Conservation (phyloP, 352 stramenopile genomes). For the Phytopythium aichiense region DNA sequence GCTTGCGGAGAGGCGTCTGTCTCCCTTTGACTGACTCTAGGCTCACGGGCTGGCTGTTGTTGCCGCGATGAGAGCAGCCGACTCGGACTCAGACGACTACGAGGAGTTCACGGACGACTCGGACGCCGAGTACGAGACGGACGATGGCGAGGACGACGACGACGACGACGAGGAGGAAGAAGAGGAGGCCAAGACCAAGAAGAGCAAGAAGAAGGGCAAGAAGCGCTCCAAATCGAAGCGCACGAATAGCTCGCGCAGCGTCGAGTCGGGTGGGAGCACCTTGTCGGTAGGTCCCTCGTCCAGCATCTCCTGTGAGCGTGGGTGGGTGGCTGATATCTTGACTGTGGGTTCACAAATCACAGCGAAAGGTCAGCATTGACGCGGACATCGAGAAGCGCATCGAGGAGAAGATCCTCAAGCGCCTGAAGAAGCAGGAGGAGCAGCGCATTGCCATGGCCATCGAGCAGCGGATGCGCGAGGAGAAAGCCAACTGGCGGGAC, state of each 20-base stretch:
- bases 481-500: conserved; percentile 86
- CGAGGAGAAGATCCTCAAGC: conserved; percentile 84
- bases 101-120: conserved; percentile 56
- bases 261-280: conserved; percentile 27
- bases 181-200: conserved; percentile 66
- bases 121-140: conserved; percentile 61
- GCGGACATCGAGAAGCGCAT: conserved; percentile 79
- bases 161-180: conserved; percentile 61
- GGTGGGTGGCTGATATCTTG: background rate
- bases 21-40: background rate
- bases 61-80: conserved; percentile 23
- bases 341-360: background rate
- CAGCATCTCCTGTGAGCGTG: background rate
- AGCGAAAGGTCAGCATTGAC: conserved; percentile 64
- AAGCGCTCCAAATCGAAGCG: conserved; percentile 29
- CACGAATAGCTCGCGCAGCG: conserved; percentile 41
- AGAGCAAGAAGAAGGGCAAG: conserved; percentile 45
- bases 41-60: conserved; percentile 2
- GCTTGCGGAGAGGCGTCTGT: background rate
- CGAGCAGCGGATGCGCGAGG: conserved; percentile 73
- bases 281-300: conserved; percentile 20
- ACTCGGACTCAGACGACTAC: conserved; percentile 70
- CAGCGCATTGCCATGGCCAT: conserved; percentile 80
- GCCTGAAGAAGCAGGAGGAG: conserved; percentile 87
- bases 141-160: conserved; percentile 47